Conservation (phyloP, 768 basidiomycete species). For the Infundibulicybe gibba region DNA sequence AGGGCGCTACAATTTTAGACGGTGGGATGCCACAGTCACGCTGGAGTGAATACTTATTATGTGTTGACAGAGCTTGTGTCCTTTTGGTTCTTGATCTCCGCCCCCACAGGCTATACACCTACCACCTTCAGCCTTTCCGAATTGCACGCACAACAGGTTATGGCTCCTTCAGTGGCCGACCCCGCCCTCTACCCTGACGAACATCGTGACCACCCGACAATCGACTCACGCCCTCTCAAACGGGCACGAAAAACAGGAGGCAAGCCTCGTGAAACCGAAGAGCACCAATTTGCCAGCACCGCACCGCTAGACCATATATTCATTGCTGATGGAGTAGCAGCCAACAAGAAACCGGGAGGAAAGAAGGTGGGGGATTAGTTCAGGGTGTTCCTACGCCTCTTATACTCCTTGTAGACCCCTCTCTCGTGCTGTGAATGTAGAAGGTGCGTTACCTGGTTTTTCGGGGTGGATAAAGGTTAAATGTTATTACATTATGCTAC, state of each 20-base stretch:
- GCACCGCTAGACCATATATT: conserved; percentile 46
- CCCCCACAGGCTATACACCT: conserved; percentile 9
- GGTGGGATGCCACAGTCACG: no score
- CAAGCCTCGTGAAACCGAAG: conserved; percentile 17
- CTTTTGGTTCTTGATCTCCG: conserved; percentile 17
- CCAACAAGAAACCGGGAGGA: conserved; percentile 37
- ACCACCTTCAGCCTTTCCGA: conserved; percentile 20
- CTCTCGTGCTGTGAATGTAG: conserved; percentile 64
- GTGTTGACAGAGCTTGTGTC: conserved; percentile 2
- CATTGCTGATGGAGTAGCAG: conserved; percentile 41
- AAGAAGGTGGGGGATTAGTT: conserved; percentile 37
- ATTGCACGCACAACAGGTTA: conserved; percentile 17
- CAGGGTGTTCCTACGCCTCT: conserved; percentile 4
- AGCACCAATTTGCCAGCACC: conserved; percentile 18
- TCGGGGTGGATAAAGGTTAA: not conserved
- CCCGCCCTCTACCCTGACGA: conserved; percentile 7
- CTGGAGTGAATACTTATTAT: no score
- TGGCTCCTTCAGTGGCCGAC: conserved; percentile 12
- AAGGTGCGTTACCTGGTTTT: conserved; percentile 31
- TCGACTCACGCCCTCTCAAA: conserved; percentile 37
- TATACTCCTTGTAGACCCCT: conserved; percentile 31
- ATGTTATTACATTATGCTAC: conserved; percentile 7
- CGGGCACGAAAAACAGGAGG: conserved; percentile 30
- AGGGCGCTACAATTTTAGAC: no score
- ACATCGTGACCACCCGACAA: not conserved